A percentile compares a stretch with the other conserved stretches of the same genome.
Evolutionary conservation across 441 rosid species (phyloP).

Genomic region (Pelargonium australe): DNA sequence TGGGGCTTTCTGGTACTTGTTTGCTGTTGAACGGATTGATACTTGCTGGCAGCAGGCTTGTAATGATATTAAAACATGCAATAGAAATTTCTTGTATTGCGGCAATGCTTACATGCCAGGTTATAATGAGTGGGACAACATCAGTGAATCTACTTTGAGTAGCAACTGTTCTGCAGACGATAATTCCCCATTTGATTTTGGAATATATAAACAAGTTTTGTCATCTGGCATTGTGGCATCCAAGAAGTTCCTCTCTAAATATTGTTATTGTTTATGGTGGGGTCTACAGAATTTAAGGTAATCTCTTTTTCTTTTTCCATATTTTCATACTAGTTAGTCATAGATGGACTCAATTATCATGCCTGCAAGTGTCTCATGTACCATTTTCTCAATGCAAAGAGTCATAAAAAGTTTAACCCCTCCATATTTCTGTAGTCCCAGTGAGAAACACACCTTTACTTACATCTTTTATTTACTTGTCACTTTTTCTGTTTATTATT

Average conservation of each 20-base stretch:
- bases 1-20: constrained; percentile 90
- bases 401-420: too few relatives aligned
- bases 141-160: constrained; percentile 29
- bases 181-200: constrained; percentile 61
- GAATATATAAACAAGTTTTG: constrained; percentile 60
- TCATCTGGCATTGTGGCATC: constrained; percentile 71
- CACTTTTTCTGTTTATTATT: neutral
- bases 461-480: too few relatives aligned
- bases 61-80: constrained; percentile 23
- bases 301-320: constrained; percentile 8
- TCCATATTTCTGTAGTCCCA: too few relatives aligned
- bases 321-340: too few relatives aligned
- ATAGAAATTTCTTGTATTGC: constrained; percentile 54
- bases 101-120: constrained; percentile 47
- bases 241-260: constrained; percentile 61
- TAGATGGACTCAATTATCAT: too few relatives aligned
- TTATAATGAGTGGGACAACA: constrained; percentile 42
- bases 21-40: constrained; percentile 79
- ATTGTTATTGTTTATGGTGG: constrained; percentile 95
- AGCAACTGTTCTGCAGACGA: constrained; percentile 32
- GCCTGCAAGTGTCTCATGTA: too few relatives aligned
- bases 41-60: constrained; percentile 74
- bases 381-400: too few relatives aligned
- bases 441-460: too few relatives aligned
- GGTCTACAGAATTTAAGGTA: constrained; percentile 97